Evolutionary conservation across 768 basidiomycete species (phyloP).

Genomic region (Lactarius evosmus): DNA sequence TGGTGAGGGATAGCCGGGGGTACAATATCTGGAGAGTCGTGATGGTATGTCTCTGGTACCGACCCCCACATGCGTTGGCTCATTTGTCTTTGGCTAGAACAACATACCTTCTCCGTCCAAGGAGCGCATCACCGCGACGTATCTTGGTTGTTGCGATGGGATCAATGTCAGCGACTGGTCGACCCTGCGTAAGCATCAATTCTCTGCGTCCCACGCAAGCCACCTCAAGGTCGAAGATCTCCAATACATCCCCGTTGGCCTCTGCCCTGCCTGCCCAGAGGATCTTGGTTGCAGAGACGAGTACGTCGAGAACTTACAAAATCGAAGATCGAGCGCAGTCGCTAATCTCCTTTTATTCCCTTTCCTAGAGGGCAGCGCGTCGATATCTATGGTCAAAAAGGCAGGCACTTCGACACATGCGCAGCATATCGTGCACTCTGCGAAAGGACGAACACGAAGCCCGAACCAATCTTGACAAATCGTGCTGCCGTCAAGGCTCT

Average conservation of each 20-base stretch:
- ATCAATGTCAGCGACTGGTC: neutral
- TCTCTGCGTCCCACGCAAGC: neutral
- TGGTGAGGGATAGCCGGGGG: neutral
- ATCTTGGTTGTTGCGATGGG: neutral
- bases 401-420: neutral
- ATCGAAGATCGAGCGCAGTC: neutral
- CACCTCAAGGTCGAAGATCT: neutral
- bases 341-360: neutral
- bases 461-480: neutral
- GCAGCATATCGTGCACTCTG: neutral
- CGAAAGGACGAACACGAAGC: neutral
- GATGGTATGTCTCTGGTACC: neutral
- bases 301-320: neutral
- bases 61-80: neutral
- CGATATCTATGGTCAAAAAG: constrained; percentile 1
- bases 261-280: neutral
- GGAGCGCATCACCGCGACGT: neutral
- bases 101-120: neutral
- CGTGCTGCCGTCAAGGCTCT: neutral
- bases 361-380: neutral
- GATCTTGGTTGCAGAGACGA: neutral
- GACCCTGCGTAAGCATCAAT: constrained; percentile 3
- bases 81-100: neutral
- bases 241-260: neutral
- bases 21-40: neutral